A percentile compares a stretch with the other conserved stretches of the same genome.
Evolutionary conservation across 768 basidiomycete genomes (phyloP).

Genomic region (Tylopilus vinaceipallidus): DNA sequence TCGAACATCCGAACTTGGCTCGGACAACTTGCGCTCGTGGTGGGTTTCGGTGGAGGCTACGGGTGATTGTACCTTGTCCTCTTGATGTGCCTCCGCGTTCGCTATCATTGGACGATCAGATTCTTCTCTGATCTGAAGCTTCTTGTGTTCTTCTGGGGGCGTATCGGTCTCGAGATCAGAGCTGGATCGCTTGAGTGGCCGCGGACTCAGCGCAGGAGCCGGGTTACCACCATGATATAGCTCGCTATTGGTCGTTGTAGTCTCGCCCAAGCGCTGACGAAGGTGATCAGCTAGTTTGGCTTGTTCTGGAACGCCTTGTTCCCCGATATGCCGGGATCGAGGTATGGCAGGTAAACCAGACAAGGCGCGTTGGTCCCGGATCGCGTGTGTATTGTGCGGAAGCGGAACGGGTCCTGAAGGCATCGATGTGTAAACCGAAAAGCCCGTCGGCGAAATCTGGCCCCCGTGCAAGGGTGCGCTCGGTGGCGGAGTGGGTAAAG

Average conservation of each 20-base stretch:
- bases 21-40: neutral
- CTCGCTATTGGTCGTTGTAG: neutral
- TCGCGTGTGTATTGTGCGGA: slow-evolving; percentile 1
- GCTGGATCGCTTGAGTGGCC: slow-evolving; percentile 18
- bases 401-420: slow-evolving; percentile 9
- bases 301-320: slow-evolving; percentile 5
- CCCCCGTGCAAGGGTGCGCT: slow-evolving; percentile 5
- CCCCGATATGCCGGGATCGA: slow-evolving; percentile 1
- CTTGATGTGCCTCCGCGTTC: neutral
- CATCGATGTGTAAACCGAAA: slow-evolving; percentile 11
- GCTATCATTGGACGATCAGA: neutral
- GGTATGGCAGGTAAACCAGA: slow-evolving; percentile 3
- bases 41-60: neutral
- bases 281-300: neutral
- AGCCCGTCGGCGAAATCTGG: slow-evolving; percentile 8
- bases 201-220: neutral
- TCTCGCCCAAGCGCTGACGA: neutral
- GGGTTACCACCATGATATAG: neutral
- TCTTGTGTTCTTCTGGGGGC: slow-evolving; percentile 18
- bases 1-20: slow-evolving; percentile 24
- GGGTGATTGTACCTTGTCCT: neutral
- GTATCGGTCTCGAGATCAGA: slow-evolving; percentile 6
- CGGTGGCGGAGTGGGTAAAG: slow-evolving; percentile 23
- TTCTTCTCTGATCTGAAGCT: slow-evolving; percentile 16
- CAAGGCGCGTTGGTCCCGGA: neutral